Evolutionary conservation across 192 early-diverging fungal genomes (phyloP), one percentile per base, ranked within the genome.

Genomic region (Dissophora globulifera): DNA sequence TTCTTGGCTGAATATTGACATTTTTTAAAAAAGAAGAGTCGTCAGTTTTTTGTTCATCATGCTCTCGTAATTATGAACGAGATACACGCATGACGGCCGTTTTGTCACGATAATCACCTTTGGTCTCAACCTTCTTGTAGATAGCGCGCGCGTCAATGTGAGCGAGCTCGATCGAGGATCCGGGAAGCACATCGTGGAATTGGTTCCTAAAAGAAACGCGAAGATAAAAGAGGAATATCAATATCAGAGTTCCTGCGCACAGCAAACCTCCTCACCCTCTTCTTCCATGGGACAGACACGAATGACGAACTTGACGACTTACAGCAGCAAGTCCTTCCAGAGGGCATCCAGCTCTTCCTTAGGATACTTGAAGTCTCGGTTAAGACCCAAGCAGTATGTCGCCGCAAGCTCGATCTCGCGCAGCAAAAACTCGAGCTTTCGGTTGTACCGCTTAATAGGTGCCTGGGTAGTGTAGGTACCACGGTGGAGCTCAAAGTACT

Each of bases 181-280:
- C 98, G 0, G 98, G 95, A 43, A 99, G 82, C 4, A 98, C 93
- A 80, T 98, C 96, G 66, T 99, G 98, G 74, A 99, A 99, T 86
- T 99, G 98, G 69, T 93, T 95, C 29, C 81, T 82, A 45, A 48
- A 40, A 16, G 22, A 6, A n/a, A n/a, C n/a, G n/a, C n/a, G n/a
- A n/a, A n/a, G n/a, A n/a, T n/a, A n/a, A n/a, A n/a, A n/a, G n/a
- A n/a, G n/a, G n/a, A n/a, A n/a, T n/a, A n/a, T n/a, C n/a, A n/a
- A n/a, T n/a, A n/a, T n/a, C n/a, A n/a, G n/a, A n/a, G n/a, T n/a
- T n/a, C n/a, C n/a, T n/a, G n/a, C n/a, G n/a, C n/a, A n/a, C n/a
- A n/a, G n/a, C n/a, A n/a, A n/a, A n/a, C n/a, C n/a, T n/a, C n/a
- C n/a, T n/a, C n/a, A n/a, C n/a, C n/a, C n/a, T n/a, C n/a, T n/a